Conservation (phyloP, 1,139 yeast genomes). For the Zygosaccharomyces sapae region DNA sequence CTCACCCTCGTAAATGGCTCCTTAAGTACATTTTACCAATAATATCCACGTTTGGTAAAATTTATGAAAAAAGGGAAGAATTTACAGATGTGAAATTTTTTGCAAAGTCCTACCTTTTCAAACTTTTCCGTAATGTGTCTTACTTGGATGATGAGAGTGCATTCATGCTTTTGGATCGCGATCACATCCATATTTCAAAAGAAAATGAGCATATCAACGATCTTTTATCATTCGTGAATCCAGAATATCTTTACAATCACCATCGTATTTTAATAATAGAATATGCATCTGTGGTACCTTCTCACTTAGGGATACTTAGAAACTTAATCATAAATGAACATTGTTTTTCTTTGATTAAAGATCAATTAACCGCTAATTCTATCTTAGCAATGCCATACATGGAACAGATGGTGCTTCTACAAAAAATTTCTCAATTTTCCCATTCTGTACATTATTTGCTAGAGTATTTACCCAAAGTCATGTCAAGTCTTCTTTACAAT, state of each 20-base stretch:
- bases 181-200: slow-evolving; percentile 24
- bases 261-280: slow-evolving; percentile 24
- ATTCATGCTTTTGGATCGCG: slow-evolving; percentile 27
- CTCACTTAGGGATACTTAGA: slow-evolving; percentile 29
- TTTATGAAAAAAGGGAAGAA: slow-evolving; percentile 25
- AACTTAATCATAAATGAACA: slow-evolving; percentile 27
- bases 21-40: slow-evolving; percentile 17
- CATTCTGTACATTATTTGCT: slow-evolving; percentile 31
- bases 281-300: slow-evolving; percentile 22
- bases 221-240: slow-evolving; percentile 35
- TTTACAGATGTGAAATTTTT: slow-evolving; percentile 30
- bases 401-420: slow-evolving; percentile 37
- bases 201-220: slow-evolving; percentile 21
- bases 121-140: slow-evolving; percentile 34
- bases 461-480: slow-evolving; percentile 33
- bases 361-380: slow-evolving; percentile 23
- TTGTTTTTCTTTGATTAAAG: slow-evolving; percentile 28
- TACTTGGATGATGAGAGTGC: slow-evolving; percentile 22
- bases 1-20: slow-evolving; percentile 17
- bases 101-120: slow-evolving; percentile 31
- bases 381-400: slow-evolving; percentile 35
- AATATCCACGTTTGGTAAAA: slow-evolving; percentile 22
- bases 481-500: slow-evolving; percentile 35
- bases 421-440: slow-evolving; percentile 27
- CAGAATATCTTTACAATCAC: slow-evolving; percentile 29